Evolutionary conservation across 1,139 yeast genomes (phyloP), one percentile per base, ranked within the genome.

Genomic region (Yamadazyma sp.): DNA sequence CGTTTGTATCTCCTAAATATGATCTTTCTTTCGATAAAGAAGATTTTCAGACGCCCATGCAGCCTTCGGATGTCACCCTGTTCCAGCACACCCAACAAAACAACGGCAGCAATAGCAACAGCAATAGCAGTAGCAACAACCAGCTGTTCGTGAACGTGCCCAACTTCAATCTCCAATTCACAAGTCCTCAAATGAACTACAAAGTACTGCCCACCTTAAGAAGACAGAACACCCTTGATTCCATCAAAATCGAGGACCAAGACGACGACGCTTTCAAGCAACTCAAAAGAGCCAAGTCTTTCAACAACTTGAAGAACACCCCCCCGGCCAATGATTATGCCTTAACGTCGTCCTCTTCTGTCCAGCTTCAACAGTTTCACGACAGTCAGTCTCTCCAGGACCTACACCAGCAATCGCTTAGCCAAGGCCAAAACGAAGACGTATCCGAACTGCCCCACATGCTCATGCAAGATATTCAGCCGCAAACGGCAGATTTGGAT

Each of bases 211-310:
- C 53, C 17, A 40, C 42, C 1, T 46, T 54, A 20, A 50, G 49
- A 39, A 38, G 58, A 30, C 56, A 54, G 33, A 58, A 55, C 34
- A 57, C 62, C 6, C 48, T 66, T 25, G 72, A 65, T 29, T 56
- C 69, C 5, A 60, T 66, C 34, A 58, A 59, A 31, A 59, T 66
- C 37, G 75, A 69, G 43, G 69, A 64, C 40, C 73, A 68, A 45
- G 74, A 69, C 38, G 72, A 69, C 48, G 75, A 71, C 49, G 76
- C 77, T 2, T 61, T 69, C 42, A 66, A 66, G 42, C 73, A 69
- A 46, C 51, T 72, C 40, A 61, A 61, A 34, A 62, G 69, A 48
- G 74, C 73, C 4, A 67, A 66, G 46, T 63, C 70, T 48, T 46
- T 40, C 35, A 38, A 39, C 25, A 37, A 28, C 28, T 35, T 42